Evolutionary conservation across 2,329 filamentous ascomycete species (phyloP), one percentile per base, ranked within the genome.

Genomic region (Podosphaera xanthii): DNA sequence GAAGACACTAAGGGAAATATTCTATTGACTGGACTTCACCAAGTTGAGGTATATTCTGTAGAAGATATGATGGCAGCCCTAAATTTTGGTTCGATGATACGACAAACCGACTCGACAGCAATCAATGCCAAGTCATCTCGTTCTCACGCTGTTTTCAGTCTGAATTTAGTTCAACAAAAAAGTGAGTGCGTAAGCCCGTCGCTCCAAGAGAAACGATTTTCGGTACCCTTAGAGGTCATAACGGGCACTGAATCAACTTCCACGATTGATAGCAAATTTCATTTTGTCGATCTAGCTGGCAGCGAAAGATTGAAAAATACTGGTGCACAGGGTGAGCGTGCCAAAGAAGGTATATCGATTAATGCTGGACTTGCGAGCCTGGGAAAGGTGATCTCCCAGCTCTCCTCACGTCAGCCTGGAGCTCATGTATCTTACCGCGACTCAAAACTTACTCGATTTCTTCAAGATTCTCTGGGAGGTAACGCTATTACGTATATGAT

Each of bases 401-500:
- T 98, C 49, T 98, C 92, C 0, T 94, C 90, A 22, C 86, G 90
- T 61, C 83, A 89, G 64, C 75, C 86, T 52, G 89, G 88, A 55
- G 84, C 88, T 3, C 89, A 97, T 71, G 90, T 98, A 60, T 98
- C 92, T 1, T 98, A 98, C 70, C 87, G 92, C 63, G 92, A 98
- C 72, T 97, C 92, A n/a, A 90, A 89, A 70, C 81, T 98, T 65
- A 98, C 92, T 9, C 84, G 92, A 61, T 77, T 98, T 33, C 79
- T 98, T 22, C 92, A 98, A 74, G 92, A 98, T 71, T 98, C 92
- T 0, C 77, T 98, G 4, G 92, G 92, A 60, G 92, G 92, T 3
- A 97, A 94, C 69, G 92, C 92, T 42, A 94, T 96, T 69, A 98
- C 92, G 0, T 98, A 97, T 73, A 97, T 98, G 92, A 92, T 98